Percentiles rank a stretch among this genome's conserved stretches.
phyloP scores from a whole-genome alignment of 768 basidiomycete genomes.

The Termitomyces eurrhizus region DNA sequence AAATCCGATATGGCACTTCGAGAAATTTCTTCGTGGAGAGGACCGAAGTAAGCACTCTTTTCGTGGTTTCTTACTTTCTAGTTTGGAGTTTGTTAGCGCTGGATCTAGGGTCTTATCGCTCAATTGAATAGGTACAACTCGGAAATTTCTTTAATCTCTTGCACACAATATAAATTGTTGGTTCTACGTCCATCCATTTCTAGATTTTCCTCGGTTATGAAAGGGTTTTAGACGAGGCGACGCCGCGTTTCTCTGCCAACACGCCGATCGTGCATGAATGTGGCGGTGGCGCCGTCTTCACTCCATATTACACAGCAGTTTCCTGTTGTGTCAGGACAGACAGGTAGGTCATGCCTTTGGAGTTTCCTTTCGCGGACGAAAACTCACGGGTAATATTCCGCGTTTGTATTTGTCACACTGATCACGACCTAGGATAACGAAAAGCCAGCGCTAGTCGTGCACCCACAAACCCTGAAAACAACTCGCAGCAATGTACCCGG shows the following conservation, averaged over 20 bases:
- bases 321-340: background rate
- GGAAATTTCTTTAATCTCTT: background rate
- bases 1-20: background rate
- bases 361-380: background rate
- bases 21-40: background rate
- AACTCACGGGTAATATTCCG: background rate
- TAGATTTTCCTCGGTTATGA: background rate
- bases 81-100: background rate
- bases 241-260: background rate
- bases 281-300: constrained; percentile 2
- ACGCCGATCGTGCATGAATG: background rate
- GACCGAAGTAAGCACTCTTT: background rate
- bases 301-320: background rate
- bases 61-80: background rate
- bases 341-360: background rate
- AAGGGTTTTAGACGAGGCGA: background rate
- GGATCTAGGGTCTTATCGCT: no score
- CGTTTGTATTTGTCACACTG: background rate
- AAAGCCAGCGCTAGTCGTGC: background rate
- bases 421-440: no score
- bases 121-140: background rate
- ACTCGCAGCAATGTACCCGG: background rate
- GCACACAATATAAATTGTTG: background rate
- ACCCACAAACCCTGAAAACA: background rate
- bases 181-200: background rate